phyloP scores from a whole-genome alignment of 1,139 yeast species.

The Casaregolazyma lundiana region DNA sequence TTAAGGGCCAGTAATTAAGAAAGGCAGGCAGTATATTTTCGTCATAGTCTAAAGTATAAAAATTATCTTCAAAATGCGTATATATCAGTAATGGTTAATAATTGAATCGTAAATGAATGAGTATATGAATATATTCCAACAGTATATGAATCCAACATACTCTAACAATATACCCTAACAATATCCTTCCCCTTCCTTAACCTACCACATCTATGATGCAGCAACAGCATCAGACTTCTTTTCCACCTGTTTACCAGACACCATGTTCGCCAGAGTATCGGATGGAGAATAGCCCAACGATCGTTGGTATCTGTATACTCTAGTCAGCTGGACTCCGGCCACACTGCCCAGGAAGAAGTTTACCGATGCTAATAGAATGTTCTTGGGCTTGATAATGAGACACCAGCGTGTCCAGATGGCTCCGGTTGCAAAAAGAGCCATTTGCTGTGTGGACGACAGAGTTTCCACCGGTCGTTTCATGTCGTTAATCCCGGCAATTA shows the following conservation, averaged over 20 bases:
- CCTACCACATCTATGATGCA: not conserved
- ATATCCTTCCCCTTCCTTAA: not conserved
- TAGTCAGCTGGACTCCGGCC: constrained; percentile 75
- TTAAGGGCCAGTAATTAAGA: no score
- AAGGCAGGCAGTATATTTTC: no score
- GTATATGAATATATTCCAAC: no score
- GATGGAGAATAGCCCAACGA: constrained; percentile 45
- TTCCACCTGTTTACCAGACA: constrained; percentile 40
- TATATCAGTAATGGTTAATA: no score
- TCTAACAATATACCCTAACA: not conserved
- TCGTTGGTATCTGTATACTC: constrained; percentile 64
- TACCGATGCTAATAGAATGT: constrained; percentile 81
- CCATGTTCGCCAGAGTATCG: constrained; percentile 55
- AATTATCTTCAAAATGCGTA: no score
- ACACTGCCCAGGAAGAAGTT: constrained; percentile 90
- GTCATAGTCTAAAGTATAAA: no score
- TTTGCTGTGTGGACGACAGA: constrained; percentile 85
- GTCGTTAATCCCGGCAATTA: constrained; percentile 85
- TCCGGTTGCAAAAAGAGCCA: constrained; percentile 88
- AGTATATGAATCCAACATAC: not conserved
- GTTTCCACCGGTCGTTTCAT: constrained; percentile 86
- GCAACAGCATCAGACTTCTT: not conserved
- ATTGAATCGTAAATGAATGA: constrained; percentile 1
- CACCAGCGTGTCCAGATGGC: constrained; percentile 99
- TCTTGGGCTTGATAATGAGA: constrained; percentile 84